These are phyloP conservation scores for Peziza echinospora DNA, from an alignment of 495 filamentous ascomycete genomes.

Conservation along the genomic window DNA sequence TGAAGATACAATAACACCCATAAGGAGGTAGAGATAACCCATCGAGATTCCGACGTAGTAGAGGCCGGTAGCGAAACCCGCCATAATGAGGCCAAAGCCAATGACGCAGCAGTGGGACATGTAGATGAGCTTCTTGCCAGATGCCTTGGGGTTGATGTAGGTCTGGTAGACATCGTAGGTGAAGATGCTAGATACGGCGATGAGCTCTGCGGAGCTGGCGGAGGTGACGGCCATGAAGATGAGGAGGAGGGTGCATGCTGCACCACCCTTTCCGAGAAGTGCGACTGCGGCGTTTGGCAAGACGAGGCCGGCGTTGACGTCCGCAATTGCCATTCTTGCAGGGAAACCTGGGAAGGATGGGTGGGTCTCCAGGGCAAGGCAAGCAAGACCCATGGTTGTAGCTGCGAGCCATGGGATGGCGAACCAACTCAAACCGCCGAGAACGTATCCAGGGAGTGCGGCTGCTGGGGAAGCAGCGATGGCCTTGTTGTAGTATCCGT, in stretches of 20 bases:
- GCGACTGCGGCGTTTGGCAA: constrained; percentile 76
- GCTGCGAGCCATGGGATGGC: constrained; percentile 87
- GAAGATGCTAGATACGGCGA: constrained; percentile 79
- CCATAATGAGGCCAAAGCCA: constrained; percentile 62
- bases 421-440: constrained; percentile 84
- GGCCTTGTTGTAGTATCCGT: constrained; percentile 77
- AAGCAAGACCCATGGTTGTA: constrained; percentile 84
- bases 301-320: constrained; percentile 72
- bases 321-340: constrained; percentile 43
- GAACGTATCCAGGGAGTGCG: constrained; percentile 78
- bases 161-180: constrained; percentile 82
- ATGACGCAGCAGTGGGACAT: constrained; percentile 62
- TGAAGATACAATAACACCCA: constrained; percentile 77
- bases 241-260: constrained; percentile 59
- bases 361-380: constrained; percentile 56
- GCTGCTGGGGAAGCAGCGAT: constrained; percentile 79
- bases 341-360: constrained; percentile 55
- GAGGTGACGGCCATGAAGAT: constrained; percentile 95
- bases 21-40: constrained; percentile 57
- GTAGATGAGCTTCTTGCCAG: constrained; percentile 63
- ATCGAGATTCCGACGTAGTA: constrained; percentile 40
- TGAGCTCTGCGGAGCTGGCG: constrained; percentile 71
- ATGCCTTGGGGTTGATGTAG: constrained; percentile 38
- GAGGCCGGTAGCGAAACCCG: constrained; percentile 61
- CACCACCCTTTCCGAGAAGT: constrained; percentile 73